phyloP scores from a whole-genome alignment of 805 yeast species.

The Wickerhamiella bombiphila region DNA sequence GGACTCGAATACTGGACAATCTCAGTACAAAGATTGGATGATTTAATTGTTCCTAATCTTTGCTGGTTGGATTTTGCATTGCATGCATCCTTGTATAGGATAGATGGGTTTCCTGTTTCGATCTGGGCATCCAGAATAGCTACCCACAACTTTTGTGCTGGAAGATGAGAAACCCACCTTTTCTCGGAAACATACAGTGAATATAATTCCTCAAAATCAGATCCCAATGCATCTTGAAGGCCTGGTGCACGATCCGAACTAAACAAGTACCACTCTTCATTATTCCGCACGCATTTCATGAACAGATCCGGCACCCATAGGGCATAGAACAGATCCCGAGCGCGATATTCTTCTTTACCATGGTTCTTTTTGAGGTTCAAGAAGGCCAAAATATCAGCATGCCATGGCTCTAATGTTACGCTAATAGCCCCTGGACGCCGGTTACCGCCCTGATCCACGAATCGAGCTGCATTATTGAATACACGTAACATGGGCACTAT shows the following conservation, averaged over 20 bases:
- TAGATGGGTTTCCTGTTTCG: conserved; percentile 88
- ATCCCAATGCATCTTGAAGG: conserved; percentile 62
- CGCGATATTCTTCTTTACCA: conserved; percentile 84
- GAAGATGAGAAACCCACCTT: conserved; percentile 40
- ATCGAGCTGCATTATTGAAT: conserved; percentile 83
- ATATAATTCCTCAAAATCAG: conserved; percentile 57
- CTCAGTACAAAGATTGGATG: conserved; percentile 86
- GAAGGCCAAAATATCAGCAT: conserved; percentile 70
- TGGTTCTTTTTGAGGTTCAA: conserved; percentile 76
- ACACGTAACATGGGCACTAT: conserved; percentile 87
- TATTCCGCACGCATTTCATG: conserved; percentile 66
- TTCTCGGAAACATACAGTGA: conserved; percentile 54
- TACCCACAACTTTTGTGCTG: conserved; percentile 79
- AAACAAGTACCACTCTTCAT: conserved; percentile 72
- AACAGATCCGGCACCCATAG: conserved; percentile 89
- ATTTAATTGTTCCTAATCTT: conserved; percentile 78
- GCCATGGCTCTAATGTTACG: conserved; percentile 91
- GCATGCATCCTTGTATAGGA: conserved; percentile 91
- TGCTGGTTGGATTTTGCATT: conserved; percentile 74
- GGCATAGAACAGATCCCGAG: conserved; percentile 82
- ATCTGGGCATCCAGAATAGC: conserved; percentile 78
- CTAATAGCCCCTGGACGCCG: conserved; percentile 95
- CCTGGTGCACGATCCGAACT: conserved; percentile 82
- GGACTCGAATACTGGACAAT: conserved; percentile 76
- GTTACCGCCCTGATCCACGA: conserved; percentile 95